These are phyloP conservation scores for Clitopilus passeckerianus DNA, from an alignment of 768 basidiomycete species.

Conservation along the genomic window DNA sequence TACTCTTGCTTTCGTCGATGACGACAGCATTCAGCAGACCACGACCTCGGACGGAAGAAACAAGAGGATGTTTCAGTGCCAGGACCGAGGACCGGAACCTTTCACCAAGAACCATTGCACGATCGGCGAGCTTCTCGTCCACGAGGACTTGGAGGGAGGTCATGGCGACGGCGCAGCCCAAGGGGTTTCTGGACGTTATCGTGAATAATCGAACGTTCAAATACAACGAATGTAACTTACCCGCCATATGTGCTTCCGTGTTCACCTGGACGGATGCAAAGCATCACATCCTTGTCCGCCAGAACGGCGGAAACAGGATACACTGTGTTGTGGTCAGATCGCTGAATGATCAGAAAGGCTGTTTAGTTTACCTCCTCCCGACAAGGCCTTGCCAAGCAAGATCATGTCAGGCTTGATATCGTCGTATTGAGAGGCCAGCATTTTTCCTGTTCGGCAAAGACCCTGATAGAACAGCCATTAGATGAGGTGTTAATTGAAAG, in stretches of 20 bases:
- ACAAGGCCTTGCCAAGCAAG: constrained; percentile 93
- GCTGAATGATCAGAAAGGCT: not conserved
- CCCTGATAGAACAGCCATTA: constrained; percentile 42
- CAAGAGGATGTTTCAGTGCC: constrained; percentile 62
- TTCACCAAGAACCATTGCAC: constrained; percentile 75
- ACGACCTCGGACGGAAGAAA: constrained; percentile 76
- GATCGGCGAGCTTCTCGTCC: constrained; percentile 80
- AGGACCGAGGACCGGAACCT: constrained; percentile 66
- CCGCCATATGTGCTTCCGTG: constrained; percentile 97
- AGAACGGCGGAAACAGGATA: constrained; percentile 97
- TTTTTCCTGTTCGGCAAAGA: constrained; percentile 87
- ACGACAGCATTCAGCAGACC: constrained; percentile 93
- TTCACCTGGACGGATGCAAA: constrained; percentile 91
- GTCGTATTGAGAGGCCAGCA: constrained; percentile 89
- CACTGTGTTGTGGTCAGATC: constrained; percentile 36
- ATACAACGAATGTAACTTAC: constrained; percentile 31
- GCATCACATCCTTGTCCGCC: constrained; percentile 88
- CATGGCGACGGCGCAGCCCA: constrained; percentile 95
- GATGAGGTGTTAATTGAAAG: not conserved
- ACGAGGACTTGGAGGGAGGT: constrained; percentile 88
- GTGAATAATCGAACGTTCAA: not conserved
- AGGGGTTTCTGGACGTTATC: constrained; percentile 62
- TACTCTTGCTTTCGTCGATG: constrained; percentile 79
- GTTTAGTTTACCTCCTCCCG: constrained; percentile 73
- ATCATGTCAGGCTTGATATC: constrained; percentile 87